These are phyloP conservation scores for Curvularia eragrostidis DNA, from an alignment of 2,329 filamentous ascomycete genomes.

Conservation along the genomic window DNA sequence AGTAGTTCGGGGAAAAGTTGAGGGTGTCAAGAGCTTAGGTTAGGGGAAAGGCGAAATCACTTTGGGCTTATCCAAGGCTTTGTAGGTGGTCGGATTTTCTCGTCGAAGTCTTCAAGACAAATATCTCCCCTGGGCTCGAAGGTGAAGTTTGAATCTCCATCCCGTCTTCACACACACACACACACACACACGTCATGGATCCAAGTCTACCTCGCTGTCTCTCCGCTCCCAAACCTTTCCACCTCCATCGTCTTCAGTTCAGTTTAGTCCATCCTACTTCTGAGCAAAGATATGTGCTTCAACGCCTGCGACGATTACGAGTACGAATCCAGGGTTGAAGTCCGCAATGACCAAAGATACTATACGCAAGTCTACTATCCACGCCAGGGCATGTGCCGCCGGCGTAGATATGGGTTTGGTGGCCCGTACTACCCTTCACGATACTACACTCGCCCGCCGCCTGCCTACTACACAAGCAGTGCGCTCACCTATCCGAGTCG, in stretches of 20 bases:
- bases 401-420: conserved; percentile 28
- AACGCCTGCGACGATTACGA: conserved; percentile 19
- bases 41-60: not conserved
- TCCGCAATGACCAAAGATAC: conserved; percentile 22
- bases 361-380: conserved; percentile 18
- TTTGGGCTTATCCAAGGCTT: not conserved
- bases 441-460: conserved; percentile 33
- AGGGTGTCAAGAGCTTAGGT: not conserved
- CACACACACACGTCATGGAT: conserved; percentile 4
- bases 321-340: conserved; percentile 25
- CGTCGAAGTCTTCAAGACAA: not conserved
- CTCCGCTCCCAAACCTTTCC: not conserved
- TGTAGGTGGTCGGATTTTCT: conserved; percentile 3
- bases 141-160: not conserved
- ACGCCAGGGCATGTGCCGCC: conserved; percentile 25
- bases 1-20: conserved; percentile 17
- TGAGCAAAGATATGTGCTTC: conserved; percentile 35
- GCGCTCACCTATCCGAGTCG: conserved; percentile 11
- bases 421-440: conserved; percentile 37
- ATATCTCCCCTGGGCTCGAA: too few species aligned
- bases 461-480: conserved; percentile 14
- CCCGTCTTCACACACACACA: conserved; percentile 1
- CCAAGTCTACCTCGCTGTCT: conserved; percentile 6
- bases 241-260: not conserved
- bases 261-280: not conserved